phyloP scores from a whole-genome alignment of 805 yeast species.

The Zygotorulaspora florentina region DNA sequence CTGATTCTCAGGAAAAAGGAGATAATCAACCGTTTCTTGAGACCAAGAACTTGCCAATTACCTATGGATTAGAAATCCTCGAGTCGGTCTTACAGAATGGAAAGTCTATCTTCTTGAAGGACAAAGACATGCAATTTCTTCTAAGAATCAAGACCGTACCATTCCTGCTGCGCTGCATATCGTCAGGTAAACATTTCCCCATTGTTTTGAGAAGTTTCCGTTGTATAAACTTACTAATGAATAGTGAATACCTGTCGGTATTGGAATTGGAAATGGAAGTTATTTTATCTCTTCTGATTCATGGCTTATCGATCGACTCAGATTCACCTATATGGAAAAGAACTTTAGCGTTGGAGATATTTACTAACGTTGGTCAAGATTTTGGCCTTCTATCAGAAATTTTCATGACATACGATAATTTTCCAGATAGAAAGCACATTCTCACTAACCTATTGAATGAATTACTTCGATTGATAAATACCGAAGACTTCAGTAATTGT shows the following conservation, averaged over 20 bases:
- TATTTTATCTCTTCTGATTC: conserved; percentile 68
- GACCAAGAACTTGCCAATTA: conserved; percentile 50
- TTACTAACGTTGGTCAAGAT: conserved; percentile 55
- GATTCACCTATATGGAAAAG: conserved; percentile 67
- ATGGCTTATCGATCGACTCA: conserved; percentile 56
- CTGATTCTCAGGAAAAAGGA: conserved; percentile 4
- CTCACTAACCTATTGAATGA: conserved; percentile 50
- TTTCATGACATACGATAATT: conserved; percentile 58
- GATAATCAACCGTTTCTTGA: conserved; percentile 42
- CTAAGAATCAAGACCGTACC: conserved; percentile 72
- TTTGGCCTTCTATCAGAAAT: conserved; percentile 48
- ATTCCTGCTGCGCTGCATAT: conserved; percentile 60
- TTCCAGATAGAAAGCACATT: conserved; percentile 54
- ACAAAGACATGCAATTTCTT: conserved; percentile 61
- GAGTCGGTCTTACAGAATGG: conserved; percentile 75
- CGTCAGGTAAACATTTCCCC: conserved; percentile 56
- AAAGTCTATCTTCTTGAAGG: conserved; percentile 48
- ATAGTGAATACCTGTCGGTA: conserved; percentile 52
- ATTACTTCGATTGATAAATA: conserved; percentile 36
- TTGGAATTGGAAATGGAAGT: conserved; percentile 79
- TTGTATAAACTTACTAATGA: conserved; percentile 56
- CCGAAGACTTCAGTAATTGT: conserved; percentile 28
- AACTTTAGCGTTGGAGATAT: conserved; percentile 68
- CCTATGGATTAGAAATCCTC: conserved; percentile 73
- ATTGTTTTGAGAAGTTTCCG: conserved; percentile 72